Evolutionary conservation across 805 yeast species (phyloP).

Genomic region (Teunomyces stri): DNA sequence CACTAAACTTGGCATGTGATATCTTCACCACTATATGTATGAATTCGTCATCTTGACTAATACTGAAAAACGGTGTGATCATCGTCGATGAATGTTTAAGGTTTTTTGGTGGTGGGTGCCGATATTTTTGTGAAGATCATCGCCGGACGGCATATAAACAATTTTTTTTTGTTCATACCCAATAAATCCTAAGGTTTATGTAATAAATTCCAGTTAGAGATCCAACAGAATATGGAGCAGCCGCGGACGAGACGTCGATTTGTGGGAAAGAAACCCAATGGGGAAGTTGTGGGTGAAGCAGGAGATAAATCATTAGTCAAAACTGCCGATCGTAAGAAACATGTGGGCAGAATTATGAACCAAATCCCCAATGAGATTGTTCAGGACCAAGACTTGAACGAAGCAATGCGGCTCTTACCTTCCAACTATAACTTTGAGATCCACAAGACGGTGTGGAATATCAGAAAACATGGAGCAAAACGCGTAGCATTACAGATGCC

Average conservation of each 20-base stretch:
- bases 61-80: slow-evolving; percentile 84
- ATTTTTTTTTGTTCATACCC: background rate
- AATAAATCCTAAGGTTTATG: background rate
- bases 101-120: background rate
- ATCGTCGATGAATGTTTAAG: slow-evolving; percentile 33
- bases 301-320: slow-evolving; percentile 13
- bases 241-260: slow-evolving; percentile 47
- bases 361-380: slow-evolving; percentile 88
- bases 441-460: slow-evolving; percentile 94
- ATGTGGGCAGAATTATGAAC: slow-evolving; percentile 63
- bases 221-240: background rate
- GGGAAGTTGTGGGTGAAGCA: slow-evolving; percentile 10
- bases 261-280: slow-evolving; percentile 49
- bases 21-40: slow-evolving; percentile 63
- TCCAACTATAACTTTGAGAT: slow-evolving; percentile 93
- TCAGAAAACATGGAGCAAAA: slow-evolving; percentile 67
- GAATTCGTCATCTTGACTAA: slow-evolving; percentile 74
- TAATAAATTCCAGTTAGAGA: no score
- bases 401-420: slow-evolving; percentile 79
- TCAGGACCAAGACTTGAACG: slow-evolving; percentile 76
- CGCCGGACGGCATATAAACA: background rate
- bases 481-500: slow-evolving; percentile 97
- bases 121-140: background rate
- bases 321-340: slow-evolving; percentile 16
- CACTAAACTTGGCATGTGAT: slow-evolving; percentile 68